phyloP scores from a whole-genome alignment of 805 yeast species.

The Brettanomyces custersianus region DNA sequence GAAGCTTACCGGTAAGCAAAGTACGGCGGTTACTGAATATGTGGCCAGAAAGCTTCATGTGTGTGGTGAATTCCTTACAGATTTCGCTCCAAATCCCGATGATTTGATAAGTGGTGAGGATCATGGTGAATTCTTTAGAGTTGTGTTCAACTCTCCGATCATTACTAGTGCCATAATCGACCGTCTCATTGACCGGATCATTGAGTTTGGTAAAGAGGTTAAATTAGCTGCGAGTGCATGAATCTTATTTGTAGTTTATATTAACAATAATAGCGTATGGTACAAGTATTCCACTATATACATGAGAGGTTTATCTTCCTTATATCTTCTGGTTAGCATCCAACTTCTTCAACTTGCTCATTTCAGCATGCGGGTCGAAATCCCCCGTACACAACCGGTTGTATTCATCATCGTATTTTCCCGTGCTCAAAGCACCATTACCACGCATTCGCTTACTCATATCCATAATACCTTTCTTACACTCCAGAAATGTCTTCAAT shows the following conservation, averaged over 20 bases:
- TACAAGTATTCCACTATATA: no score
- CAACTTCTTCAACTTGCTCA: constrained; percentile 57
- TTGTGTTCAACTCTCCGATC: constrained; percentile 70
- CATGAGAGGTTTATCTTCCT: background rate
- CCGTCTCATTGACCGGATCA: constrained; percentile 31
- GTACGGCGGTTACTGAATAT: constrained; percentile 48
- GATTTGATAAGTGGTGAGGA: constrained; percentile 28
- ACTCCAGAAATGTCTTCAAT: constrained; percentile 78
- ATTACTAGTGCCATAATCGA: constrained; percentile 37
- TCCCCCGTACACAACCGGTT: constrained; percentile 73
- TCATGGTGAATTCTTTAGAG: constrained; percentile 75
- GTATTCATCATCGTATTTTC: constrained; percentile 83
- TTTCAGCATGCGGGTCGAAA: constrained; percentile 74
- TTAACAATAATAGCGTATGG: no score
- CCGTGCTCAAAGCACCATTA: constrained; percentile 88
- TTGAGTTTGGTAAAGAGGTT: constrained; percentile 24
- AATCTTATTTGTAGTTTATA: no score
- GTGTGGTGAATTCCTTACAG: constrained; percentile 62
- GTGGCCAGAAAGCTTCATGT: constrained; percentile 54
- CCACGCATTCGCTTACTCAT: constrained; percentile 89
- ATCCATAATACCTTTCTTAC: constrained; percentile 85
- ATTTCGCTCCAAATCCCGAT: constrained; percentile 65
- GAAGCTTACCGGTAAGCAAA: constrained; percentile 25
- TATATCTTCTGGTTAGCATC: constrained; percentile 38
- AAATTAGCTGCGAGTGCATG: background rate